Conservation (phyloP, 2,329 filamentous ascomycete genomes). For the Monosporascus sp. region DNA sequence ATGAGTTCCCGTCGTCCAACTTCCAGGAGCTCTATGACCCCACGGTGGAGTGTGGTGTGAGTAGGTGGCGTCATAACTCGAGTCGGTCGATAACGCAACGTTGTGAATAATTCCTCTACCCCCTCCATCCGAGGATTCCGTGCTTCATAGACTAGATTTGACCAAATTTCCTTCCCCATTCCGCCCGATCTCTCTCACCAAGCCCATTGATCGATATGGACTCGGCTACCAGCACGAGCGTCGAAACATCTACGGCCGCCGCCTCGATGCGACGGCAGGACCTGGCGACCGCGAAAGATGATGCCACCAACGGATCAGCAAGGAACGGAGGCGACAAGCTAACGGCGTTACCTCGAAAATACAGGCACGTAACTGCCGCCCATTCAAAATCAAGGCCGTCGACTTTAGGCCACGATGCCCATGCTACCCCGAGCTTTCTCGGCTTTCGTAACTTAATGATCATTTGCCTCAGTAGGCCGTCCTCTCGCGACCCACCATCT, state of each 20-base stretch:
- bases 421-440: constrained; percentile 72
- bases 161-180: no score
- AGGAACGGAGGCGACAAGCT: constrained; percentile 27
- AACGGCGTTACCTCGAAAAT: constrained; percentile 54
- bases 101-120: background rate
- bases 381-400: constrained; percentile 70
- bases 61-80: background rate
- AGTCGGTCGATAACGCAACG: background rate
- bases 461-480: constrained; percentile 68
- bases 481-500: background rate
- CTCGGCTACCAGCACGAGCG: constrained; percentile 34
- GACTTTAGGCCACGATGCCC: constrained; percentile 79
- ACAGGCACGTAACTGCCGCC: constrained; percentile 86
- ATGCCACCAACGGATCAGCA: constrained; percentile 4
- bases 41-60: background rate
- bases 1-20: background rate
- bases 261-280: constrained; percentile 17
- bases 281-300: background rate
- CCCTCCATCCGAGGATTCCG: background rate
- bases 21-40: background rate
- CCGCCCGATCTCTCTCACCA: no score
- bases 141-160: no score
- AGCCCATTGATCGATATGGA: constrained; percentile 27
- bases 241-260: constrained; percentile 19
- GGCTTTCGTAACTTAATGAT: constrained; percentile 97